Percentiles rank a stretch among this genome's conserved stretches.
phyloP scores from a whole-genome alignment of 345 rosid genomes.

The Salix exigua region DNA sequence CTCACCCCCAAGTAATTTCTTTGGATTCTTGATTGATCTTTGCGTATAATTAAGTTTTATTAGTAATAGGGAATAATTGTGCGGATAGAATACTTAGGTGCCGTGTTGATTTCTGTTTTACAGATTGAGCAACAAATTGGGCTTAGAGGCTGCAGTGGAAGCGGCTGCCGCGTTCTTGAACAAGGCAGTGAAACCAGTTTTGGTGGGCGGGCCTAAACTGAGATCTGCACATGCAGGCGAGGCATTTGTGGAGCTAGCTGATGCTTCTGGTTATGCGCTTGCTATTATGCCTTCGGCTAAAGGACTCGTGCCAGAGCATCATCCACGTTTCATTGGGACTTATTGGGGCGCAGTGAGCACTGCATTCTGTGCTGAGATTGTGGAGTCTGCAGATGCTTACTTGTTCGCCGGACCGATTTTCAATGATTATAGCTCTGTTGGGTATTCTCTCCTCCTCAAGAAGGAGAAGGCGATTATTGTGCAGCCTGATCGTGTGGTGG shows the following conservation, averaged over 20 bases:
- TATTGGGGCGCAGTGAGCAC: constrained; percentile 85
- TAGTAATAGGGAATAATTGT: background rate
- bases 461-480: constrained; percentile 76
- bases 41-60: background rate
- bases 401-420: constrained; percentile 79
- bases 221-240: constrained; percentile 51
- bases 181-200: constrained; percentile 73
- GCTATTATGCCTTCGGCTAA: constrained; percentile 77
- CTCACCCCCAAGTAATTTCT: constrained; percentile 49
- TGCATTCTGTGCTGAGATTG: constrained; percentile 73
- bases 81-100: background rate
- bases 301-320: constrained; percentile 68
- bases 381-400: constrained; percentile 82
- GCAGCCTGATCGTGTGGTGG: constrained; percentile 66
- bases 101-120: background rate
- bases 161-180: constrained; percentile 71
- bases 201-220: constrained; percentile 71
- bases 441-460: constrained; percentile 77
- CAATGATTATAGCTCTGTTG: constrained; percentile 78
- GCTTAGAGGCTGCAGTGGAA: constrained; percentile 66
- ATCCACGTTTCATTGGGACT: constrained; percentile 72
- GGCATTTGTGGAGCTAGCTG: constrained; percentile 60
- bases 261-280: constrained; percentile 56
- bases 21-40: background rate
- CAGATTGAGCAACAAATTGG: constrained; percentile 58